phyloP scores from a whole-genome alignment of 345 rosid genomes.

The Hypericum androsaemum region DNA sequence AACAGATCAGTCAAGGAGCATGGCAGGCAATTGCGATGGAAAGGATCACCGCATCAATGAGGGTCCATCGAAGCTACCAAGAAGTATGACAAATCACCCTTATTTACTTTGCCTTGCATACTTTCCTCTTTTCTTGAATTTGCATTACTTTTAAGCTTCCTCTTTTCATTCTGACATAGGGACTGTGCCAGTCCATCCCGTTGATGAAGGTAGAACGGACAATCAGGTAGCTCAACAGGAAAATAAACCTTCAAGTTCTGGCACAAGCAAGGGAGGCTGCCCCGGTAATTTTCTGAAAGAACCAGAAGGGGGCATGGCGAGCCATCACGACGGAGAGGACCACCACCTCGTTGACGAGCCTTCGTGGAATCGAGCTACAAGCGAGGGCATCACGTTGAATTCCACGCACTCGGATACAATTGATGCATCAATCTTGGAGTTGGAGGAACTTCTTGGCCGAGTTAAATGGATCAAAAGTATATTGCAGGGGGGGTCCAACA shows the following conservation, averaged over 20 bases:
- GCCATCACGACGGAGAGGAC: neutral
- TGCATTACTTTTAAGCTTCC: no score
- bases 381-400: slow-evolving; percentile 21
- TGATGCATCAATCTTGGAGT: slow-evolving; percentile 51
- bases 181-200: slow-evolving; percentile 5
- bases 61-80: no score
- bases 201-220: slow-evolving; percentile 13
- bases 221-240: neutral
- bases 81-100: no score
- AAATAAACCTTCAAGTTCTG: no score
- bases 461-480: slow-evolving; percentile 43
- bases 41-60: no score
- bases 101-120: no score
- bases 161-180: slow-evolving; percentile 11
- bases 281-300: no score
- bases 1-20: no score
- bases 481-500: slow-evolving; percentile 5
- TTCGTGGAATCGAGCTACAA: slow-evolving; percentile 18
- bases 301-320: neutral
- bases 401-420: slow-evolving; percentile 21
- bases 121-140: no score
- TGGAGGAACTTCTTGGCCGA: slow-evolving; percentile 50
- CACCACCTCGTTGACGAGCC: slow-evolving; percentile 7
- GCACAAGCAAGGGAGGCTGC: no score
- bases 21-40: no score